Evolutionary conservation across 2,329 filamentous ascomycete species (phyloP), one percentile per base, ranked within the genome.

Genomic region (Colletotrichum abscissum): DNA sequence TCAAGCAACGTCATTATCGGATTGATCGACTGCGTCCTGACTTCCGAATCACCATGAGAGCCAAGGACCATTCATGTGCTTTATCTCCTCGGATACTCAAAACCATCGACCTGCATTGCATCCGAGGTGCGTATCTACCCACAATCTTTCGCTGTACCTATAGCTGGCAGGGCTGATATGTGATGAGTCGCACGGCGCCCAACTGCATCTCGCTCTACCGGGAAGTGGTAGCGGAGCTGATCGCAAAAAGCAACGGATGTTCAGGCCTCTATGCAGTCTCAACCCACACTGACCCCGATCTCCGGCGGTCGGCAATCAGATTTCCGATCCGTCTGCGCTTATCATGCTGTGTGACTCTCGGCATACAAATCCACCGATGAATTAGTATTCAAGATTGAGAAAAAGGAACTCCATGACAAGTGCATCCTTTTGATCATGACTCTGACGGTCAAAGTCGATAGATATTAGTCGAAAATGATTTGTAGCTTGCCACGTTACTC

Each of bases 131-230:
- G 49, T 30, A 16, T 7, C 46, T 16, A 8, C 7, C 19, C 35
- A 24, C n/a, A 38, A 11, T n/a, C 28, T 33, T n/a, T 16, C 33
- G 11, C 28, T 49, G 35, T n/a, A 1, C 24, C 9, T 30, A 6
- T 56, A 33, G 11, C 38, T 33, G 11, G 26, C 12, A 24, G 24
- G 30, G 16, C 19, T 28, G 22, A 22, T 5, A 35, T 54, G 22
- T 38, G 57, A 62, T 49, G 16, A 28, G 54, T 67, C 63, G n/a
- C 4, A 30, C 14, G 46, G 9, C 14, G 30, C 28, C 62, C 24
- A 42, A 4, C 69, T 63, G 69, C n/a, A 67, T 56, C 49, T 68
- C 49, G 49, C 56, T 49, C n/a, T 54, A 5, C 26, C n/a, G 46
- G 30, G 46, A 16, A 26, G 33, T 26, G 28, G 63, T 54, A 35